These are phyloP conservation scores for Areca catechu DNA, from an alignment of 176 grass and related monocot species.

Conservation along the genomic window DNA sequence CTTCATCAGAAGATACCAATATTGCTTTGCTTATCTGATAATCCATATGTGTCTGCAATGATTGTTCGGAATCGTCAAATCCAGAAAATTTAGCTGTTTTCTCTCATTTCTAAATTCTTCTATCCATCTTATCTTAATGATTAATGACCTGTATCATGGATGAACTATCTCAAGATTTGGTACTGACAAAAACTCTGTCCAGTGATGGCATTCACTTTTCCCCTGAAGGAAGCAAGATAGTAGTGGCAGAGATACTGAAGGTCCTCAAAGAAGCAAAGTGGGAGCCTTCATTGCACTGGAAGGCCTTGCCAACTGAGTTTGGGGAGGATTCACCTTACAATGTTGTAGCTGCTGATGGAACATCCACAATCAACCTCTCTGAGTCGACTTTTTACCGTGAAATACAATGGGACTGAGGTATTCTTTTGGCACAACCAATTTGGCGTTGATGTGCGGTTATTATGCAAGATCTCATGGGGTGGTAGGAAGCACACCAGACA, in stretches of 20 bases:
- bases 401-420: too few species aligned
- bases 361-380: too few species aligned
- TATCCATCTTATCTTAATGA: not conserved
- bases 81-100: not conserved
- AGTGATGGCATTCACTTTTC: conserved; percentile 35
- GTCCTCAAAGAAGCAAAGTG: conserved; percentile 24
- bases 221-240: conserved; percentile 22
- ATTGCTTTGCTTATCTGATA: too few species aligned
- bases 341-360: too few species aligned
- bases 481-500: too few species aligned
- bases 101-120: not conserved
- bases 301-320: too few species aligned
- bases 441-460: too few species aligned
- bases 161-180: not conserved
- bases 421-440: too few species aligned
- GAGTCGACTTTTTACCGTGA: too few species aligned
- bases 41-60: not conserved
- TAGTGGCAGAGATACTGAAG: conserved; percentile 20
- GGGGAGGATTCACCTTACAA: too few species aligned
- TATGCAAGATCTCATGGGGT: too few species aligned
- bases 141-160: not conserved
- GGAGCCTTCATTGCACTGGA: conserved; percentile 1
- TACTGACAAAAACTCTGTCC: not conserved
- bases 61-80: not conserved
- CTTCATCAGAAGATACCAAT: too few species aligned